Percentiles rank a stretch among this genome's conserved stretches.
Conservation (phyloP, 495 filamentous ascomycete genomes). For the Astrothelium subdiscretum region DNA sequence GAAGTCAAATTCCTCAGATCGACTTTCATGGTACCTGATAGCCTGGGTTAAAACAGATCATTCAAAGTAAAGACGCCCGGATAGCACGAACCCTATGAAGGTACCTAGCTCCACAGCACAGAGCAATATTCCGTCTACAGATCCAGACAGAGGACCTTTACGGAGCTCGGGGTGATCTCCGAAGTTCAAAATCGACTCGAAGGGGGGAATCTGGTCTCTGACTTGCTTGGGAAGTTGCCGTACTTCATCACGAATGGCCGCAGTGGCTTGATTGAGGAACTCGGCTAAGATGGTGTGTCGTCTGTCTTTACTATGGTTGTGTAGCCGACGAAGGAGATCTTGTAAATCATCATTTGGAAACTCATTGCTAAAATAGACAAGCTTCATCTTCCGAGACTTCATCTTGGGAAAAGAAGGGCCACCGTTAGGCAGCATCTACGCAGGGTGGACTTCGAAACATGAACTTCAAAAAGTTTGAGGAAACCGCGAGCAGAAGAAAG, state of each 20-base stretch:
- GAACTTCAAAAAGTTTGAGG: too few relatives aligned
- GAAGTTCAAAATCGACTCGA: slow-evolving; percentile 29
- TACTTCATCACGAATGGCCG: slow-evolving; percentile 29
- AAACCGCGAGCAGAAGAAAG: too few relatives aligned
- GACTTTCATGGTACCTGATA: slow-evolving; percentile 14
- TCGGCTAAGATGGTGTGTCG: slow-evolving; percentile 22
- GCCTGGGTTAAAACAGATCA: too few relatives aligned
- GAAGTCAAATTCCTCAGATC: slow-evolving; percentile 8
- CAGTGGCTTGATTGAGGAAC: slow-evolving; percentile 30
- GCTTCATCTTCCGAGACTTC: slow-evolving; percentile 17
- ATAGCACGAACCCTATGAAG: slow-evolving; percentile 32
- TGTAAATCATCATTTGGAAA: slow-evolving; percentile 32
- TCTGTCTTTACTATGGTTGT: slow-evolving; percentile 31
- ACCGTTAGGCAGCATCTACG: too few relatives aligned
- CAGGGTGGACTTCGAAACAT: too few relatives aligned
- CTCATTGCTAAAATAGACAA: slow-evolving; percentile 35
- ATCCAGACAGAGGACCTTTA: slow-evolving; percentile 24
- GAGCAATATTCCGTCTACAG: slow-evolving; percentile 31
- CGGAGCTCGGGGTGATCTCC: slow-evolving; percentile 24
- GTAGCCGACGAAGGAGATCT: slow-evolving; percentile 32
- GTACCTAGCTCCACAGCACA: slow-evolving; percentile 24
- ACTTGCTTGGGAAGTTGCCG: slow-evolving; percentile 17
- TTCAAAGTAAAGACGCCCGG: background rate
- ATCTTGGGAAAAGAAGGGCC: too few relatives aligned
- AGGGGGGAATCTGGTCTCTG: slow-evolving; percentile 26